Evolutionary conservation across 495 filamentous ascomycete species (phyloP), one percentile per base, ranked within the genome.

Genomic region (Peziza echinospora): DNA sequence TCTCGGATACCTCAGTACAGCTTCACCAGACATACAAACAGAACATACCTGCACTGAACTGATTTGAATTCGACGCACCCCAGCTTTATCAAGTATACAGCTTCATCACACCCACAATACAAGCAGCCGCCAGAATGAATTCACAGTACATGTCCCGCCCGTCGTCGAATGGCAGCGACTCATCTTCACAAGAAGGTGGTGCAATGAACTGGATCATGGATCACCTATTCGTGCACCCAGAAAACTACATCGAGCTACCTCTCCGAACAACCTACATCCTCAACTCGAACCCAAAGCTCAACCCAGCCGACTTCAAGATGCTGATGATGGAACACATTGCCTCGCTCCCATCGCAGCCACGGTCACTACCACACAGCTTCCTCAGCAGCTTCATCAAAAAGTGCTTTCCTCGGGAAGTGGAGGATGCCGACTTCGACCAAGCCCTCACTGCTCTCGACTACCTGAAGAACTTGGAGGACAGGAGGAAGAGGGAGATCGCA

Each of bases 181-280:
- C 55, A 25, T 58, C 52, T 19, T 51, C 51, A 44, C 61, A 62
- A 5, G 62, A 69, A 56, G 70, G 69, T 41, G 60, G 64, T 37
- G 59, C 65, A 6, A 62, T 68, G 44, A 65, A 63, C 37, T 72
- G 71, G 70, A 76, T 83, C 49, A 67, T 83, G 41, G 78, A 83
- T 45, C 78, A 83, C 56, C 66, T 76, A 47, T 61, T 78, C 39
- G 69, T 76, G 26, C 76, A 81, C 57, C 74, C 77, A 7, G 68
- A 65, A 48, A 68, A 66, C 25, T 81, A 81, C 55, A 43, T 37
- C 8, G 41, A 49, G 22, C 75, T 84, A 34, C 80, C 79, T 13
- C 66, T 84, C 19, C 72, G 78, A 44, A 80, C 73, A 47, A 81
- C 82, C 68, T 84, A 83, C 59, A 70, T 68, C 11, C 65, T 84